phyloP scores from a whole-genome alignment of 805 yeast species.

The Yarrowia hollandica region DNA sequence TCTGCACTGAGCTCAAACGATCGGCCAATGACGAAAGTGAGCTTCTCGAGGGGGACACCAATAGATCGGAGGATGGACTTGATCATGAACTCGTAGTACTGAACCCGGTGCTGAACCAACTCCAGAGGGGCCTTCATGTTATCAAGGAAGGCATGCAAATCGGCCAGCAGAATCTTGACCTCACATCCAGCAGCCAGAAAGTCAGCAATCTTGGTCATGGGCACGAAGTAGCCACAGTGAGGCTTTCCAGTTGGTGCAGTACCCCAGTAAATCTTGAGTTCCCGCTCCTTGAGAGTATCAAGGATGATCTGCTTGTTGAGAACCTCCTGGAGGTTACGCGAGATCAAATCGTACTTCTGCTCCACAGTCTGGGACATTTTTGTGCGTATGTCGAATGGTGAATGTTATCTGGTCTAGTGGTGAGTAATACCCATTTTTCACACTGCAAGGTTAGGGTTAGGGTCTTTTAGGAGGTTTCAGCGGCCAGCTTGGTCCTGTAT shows the following conservation, averaged over 20 bases:
- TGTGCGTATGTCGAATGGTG: slow-evolving; percentile 7
- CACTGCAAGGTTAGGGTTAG: slow-evolving; percentile 9
- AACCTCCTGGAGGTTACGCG: slow-evolving; percentile 87
- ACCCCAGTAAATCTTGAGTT: slow-evolving; percentile 93
- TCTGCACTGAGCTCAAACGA: slow-evolving; percentile 78
- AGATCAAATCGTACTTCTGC: slow-evolving; percentile 60
- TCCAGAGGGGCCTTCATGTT: slow-evolving; percentile 98
- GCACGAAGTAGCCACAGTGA: slow-evolving; percentile 97
- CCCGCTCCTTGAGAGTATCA: slow-evolving; percentile 74
- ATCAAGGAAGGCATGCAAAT: slow-evolving; percentile 93
- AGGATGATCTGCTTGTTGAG: slow-evolving; percentile 85
- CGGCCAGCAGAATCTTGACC: slow-evolving; percentile 88
- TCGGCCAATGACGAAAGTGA: slow-evolving; percentile 82
- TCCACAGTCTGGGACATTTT: slow-evolving; percentile 33
- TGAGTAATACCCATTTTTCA: slow-evolving; percentile 19
- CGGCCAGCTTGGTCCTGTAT: too few species aligned
- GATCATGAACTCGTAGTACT: slow-evolving; percentile 79
- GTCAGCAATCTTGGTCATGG: slow-evolving; percentile 95
- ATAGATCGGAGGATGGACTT: slow-evolving; percentile 83
- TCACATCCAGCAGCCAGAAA: slow-evolving; percentile 95
- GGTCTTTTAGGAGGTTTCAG: background rate
- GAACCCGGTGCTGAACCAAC: slow-evolving; percentile 82
- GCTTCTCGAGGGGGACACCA: slow-evolving; percentile 87
- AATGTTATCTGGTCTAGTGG: slow-evolving; percentile 5
- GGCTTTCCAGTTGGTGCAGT: slow-evolving; percentile 99